Evolutionary conservation across 176 grass and related monocot species (phyloP).

Genomic region (Ensete ventricosum): DNA sequence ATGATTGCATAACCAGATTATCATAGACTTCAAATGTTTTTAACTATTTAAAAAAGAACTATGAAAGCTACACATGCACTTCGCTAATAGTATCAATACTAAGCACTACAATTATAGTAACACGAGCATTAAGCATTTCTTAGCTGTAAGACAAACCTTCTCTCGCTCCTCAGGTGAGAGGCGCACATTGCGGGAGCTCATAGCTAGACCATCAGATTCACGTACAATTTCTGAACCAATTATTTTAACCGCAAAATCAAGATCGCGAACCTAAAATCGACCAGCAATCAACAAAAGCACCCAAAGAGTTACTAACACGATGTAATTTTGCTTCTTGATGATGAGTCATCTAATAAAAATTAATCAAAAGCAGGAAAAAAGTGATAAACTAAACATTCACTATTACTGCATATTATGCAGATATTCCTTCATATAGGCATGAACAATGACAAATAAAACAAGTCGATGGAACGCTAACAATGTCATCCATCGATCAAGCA

Average conservation of each 20-base stretch:
- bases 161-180: conserved; percentile 44
- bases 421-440: neutral
- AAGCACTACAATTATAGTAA: neutral
- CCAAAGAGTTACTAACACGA: neutral
- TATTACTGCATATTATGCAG: neutral
- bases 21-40: neutral
- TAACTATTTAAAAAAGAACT: neutral
- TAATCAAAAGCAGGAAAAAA: neutral
- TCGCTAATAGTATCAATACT: conserved; percentile 5
- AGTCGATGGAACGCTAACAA: no score
- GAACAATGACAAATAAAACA: no score
- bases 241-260: conserved; percentile 76
- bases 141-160: conserved; percentile 40
- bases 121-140: neutral
- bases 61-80: neutral
- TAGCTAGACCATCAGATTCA: conserved; percentile 85
- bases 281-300: conserved; percentile 3
- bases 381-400: neutral
- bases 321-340: neutral
- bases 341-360: neutral
- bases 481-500: no score
- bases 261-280: conserved; percentile 62
- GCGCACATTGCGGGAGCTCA: conserved; percentile 90
- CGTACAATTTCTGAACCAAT: conserved; percentile 79
- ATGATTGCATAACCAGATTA: no score